Percentiles rank a stretch among this genome's conserved stretches.
These are phyloP conservation scores for Fusarium penzigii DNA, from an alignment of 2,329 filamentous ascomycete genomes.

Conservation along the genomic window DNA sequence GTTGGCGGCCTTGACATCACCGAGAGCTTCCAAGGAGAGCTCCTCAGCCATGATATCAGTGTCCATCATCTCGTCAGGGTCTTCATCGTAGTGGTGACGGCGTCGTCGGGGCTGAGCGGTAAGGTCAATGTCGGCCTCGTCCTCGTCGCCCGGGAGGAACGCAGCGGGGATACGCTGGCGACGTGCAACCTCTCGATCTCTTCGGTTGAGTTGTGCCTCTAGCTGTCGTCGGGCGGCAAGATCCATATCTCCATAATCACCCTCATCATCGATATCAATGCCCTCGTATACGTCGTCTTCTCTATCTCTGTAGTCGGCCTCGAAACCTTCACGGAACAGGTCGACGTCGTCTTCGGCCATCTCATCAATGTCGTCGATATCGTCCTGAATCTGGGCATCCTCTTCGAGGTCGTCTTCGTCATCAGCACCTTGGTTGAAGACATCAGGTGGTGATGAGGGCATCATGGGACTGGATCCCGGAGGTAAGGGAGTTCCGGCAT, in stretches of 20 bases:
- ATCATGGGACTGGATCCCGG: constrained; percentile 59
- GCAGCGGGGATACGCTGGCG: constrained; percentile 69
- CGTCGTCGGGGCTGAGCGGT: constrained; percentile 82
- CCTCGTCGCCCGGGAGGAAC: constrained; percentile 79
- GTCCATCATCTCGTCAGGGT: constrained; percentile 87
- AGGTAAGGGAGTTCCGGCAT: constrained; percentile 51
- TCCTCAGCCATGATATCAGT: constrained; percentile 96
- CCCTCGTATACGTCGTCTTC: constrained; percentile 70
- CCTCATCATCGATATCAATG: constrained; percentile 75
- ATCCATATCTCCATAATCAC: constrained; percentile 71
- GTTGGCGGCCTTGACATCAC: constrained; percentile 90
- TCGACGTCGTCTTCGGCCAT: constrained; percentile 81
- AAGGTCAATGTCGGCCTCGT: constrained; percentile 81
- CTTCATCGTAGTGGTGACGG: constrained; percentile 91
- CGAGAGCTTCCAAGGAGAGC: constrained; percentile 84
- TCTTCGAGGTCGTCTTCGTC: constrained; percentile 73
- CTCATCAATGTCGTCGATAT: constrained; percentile 77
- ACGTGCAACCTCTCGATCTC: constrained; percentile 71
- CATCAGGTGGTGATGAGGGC: constrained; percentile 64
- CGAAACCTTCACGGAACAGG: constrained; percentile 72
- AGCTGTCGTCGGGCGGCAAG: constrained; percentile 67
- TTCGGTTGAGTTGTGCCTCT: constrained; percentile 70
- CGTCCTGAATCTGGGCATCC: constrained; percentile 70
- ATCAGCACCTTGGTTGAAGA: constrained; percentile 63
- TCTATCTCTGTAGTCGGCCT: constrained; percentile 68